A percentile compares a stretch with the other conserved stretches of the same genome.
phyloP scores from a whole-genome alignment of 441 rosid species.

The Arabidopsis lyrata region DNA sequence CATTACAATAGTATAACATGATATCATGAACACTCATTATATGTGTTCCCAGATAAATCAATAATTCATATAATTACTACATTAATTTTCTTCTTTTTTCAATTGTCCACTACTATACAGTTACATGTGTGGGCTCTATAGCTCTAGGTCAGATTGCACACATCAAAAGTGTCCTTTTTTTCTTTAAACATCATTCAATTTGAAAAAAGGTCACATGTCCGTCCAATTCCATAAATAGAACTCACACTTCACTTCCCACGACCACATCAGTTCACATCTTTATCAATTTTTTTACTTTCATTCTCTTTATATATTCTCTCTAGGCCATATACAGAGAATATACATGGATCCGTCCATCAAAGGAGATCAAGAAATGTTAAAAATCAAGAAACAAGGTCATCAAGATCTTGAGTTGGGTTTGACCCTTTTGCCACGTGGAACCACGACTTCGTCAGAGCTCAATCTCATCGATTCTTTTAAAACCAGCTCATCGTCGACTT shows the following conservation, averaged over 20 bases:
- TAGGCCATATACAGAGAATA: slow-evolving; percentile 8
- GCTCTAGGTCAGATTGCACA: slow-evolving; percentile 50
- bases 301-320: slow-evolving; percentile 31
- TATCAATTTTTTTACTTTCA: slow-evolving; percentile 28
- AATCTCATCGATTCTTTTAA: slow-evolving; percentile 62
- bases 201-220: slow-evolving; percentile 40
- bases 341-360: slow-evolving; percentile 32
- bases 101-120: slow-evolving; percentile 44
- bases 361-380: slow-evolving; percentile 26
- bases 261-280: slow-evolving; percentile 41
- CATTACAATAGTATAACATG: slow-evolving; percentile 37
- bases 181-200: slow-evolving; percentile 40
- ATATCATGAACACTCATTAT: slow-evolving; percentile 42
- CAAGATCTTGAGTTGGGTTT: slow-evolving; percentile 67
- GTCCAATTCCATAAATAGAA: slow-evolving; percentile 42
- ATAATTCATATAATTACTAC: slow-evolving; percentile 36
- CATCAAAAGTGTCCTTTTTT: slow-evolving; percentile 44
- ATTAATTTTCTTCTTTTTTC: neutral
- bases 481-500: slow-evolving; percentile 38
- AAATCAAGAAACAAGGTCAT: slow-evolving; percentile 35
- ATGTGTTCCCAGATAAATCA: slow-evolving; percentile 27
- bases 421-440: slow-evolving; percentile 53
- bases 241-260: slow-evolving; percentile 46
- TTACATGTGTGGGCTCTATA: slow-evolving; percentile 45
- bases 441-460: slow-evolving; percentile 50